Evolutionary conservation across 2,329 filamentous ascomycete species (phyloP).

Genomic region (Xylariaceae sp.): DNA sequence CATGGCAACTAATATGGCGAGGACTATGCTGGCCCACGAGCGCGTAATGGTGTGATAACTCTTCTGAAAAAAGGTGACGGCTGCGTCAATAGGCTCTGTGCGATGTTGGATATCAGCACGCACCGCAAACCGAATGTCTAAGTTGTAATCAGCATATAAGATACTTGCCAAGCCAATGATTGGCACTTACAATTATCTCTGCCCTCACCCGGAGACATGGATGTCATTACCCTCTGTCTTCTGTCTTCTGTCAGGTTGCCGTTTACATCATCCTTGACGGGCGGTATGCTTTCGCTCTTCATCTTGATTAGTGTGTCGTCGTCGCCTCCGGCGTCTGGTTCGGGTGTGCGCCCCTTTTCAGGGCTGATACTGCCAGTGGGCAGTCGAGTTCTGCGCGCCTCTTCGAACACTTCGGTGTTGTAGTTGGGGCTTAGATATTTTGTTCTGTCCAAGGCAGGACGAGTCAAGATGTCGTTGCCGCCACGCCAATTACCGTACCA

Average conservation of each 20-base stretch:
- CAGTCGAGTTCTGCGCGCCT: constrained; percentile 61
- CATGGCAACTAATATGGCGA: constrained; percentile 66
- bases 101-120: constrained; percentile 88
- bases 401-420: constrained; percentile 50
- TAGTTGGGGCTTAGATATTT: constrained; percentile 35
- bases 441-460: constrained; percentile 48
- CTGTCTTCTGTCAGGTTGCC: constrained; percentile 29
- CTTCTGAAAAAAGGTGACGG: constrained; percentile 67
- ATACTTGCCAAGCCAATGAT: neutral
- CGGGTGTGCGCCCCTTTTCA: constrained; percentile 59
- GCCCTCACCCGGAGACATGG: constrained; percentile 40
- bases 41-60: constrained; percentile 67
- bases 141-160: constrained; percentile 29
- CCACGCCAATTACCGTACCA: constrained; percentile 67
- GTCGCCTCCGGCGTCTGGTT: constrained; percentile 44
- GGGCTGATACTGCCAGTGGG: constrained; percentile 64
- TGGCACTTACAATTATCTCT: constrained; percentile 59
- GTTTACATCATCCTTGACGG: constrained; percentile 30
- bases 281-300: constrained; percentile 41
- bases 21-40: constrained; percentile 72
- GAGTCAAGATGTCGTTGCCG: constrained; percentile 60
- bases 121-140: constrained; percentile 88
- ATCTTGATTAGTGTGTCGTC: constrained; percentile 50
- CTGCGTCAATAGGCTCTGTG: constrained; percentile 81
- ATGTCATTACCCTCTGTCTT: constrained; percentile 40